phyloP scores from a whole-genome alignment of 2,329 filamentous ascomycete species.

The Aspergillus ochraceoroseus region DNA sequence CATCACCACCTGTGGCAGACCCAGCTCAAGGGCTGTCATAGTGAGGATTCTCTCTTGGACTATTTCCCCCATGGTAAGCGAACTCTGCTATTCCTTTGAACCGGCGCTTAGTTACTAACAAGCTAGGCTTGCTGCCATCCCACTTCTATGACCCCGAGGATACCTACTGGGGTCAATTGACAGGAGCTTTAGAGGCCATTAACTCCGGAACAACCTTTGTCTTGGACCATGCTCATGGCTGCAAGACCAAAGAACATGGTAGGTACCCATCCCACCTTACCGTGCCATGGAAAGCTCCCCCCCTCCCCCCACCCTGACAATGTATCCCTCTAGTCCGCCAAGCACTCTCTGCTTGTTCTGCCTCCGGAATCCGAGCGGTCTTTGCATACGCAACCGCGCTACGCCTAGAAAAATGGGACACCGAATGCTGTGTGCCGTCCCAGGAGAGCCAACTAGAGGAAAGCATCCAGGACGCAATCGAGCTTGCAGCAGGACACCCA shows the following conservation, averaged over 20 bases:
- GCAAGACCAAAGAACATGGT: slow-evolving; percentile 26
- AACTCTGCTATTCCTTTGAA: too few species aligned
- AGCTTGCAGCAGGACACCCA: slow-evolving; percentile 16
- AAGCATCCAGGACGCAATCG: too few species aligned
- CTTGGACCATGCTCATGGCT: slow-evolving; percentile 33
- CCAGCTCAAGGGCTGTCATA: slow-evolving; percentile 32
- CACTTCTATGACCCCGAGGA: slow-evolving; percentile 39
- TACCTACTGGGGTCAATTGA: slow-evolving; percentile 44
- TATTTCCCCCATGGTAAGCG: slow-evolving; percentile 28
- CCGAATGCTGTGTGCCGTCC: too few species aligned
- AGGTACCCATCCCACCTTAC: slow-evolving; percentile 2
- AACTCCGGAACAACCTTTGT: slow-evolving; percentile 28
- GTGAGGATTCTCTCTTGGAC: slow-evolving; percentile 41
- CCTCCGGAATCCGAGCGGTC: slow-evolving; percentile 29
- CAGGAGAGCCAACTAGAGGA: too few species aligned
- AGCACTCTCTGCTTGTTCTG: slow-evolving; percentile 24
- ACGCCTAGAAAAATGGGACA: slow-evolving; percentile 24
- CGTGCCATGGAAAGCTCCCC: too few species aligned
- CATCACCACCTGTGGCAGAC: slow-evolving; percentile 47
- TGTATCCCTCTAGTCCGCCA: slow-evolving; percentile 19
- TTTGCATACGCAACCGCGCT: slow-evolving; percentile 26
- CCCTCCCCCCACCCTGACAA: too few species aligned
- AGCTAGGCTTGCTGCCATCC: too few species aligned
- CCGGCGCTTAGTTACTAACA: too few species aligned
- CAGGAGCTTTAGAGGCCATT: slow-evolving; percentile 22